Conservation (phyloP, 257 asterid genomes). For the Paulownia fortunei region DNA sequence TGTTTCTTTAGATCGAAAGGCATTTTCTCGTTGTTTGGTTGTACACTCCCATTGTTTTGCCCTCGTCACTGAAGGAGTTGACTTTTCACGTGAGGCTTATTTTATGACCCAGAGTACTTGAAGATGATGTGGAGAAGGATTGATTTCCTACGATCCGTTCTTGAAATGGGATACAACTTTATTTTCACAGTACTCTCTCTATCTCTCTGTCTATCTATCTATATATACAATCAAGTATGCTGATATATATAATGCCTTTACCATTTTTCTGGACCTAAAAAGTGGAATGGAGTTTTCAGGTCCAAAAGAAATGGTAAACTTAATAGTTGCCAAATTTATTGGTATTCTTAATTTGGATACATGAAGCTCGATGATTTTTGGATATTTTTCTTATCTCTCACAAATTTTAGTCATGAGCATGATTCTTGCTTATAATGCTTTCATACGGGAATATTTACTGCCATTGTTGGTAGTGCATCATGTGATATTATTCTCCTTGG, state of each 20-base stretch:
- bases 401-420: not conserved
- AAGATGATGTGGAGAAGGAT: conserved; percentile 83
- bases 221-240: not conserved
- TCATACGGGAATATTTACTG: not conserved
- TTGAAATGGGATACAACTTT: conserved; percentile 72
- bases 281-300: conserved; percentile 3
- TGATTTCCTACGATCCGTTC: conserved; percentile 63
- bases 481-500: conserved; percentile 10
- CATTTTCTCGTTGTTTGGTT: conserved; percentile 48
- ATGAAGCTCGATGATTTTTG: not conserved
- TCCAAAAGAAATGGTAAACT: too few species aligned
- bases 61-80: conserved; percentile 57
- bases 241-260: not conserved
- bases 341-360: conserved; percentile 1
- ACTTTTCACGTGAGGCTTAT: conserved; percentile 70
- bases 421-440: not conserved
- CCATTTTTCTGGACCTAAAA: not conserved
- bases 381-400: not conserved
- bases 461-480: not conserved
- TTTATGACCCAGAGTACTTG: conserved; percentile 73
- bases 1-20: conserved; percentile 47
- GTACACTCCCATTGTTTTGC: conserved; percentile 63
- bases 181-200: conserved; percentile 61
- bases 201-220: conserved; percentile 28
- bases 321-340: not conserved